Evolutionary conservation across 331 rosid species (phyloP).

Genomic region (Prunus yedoensis): DNA sequence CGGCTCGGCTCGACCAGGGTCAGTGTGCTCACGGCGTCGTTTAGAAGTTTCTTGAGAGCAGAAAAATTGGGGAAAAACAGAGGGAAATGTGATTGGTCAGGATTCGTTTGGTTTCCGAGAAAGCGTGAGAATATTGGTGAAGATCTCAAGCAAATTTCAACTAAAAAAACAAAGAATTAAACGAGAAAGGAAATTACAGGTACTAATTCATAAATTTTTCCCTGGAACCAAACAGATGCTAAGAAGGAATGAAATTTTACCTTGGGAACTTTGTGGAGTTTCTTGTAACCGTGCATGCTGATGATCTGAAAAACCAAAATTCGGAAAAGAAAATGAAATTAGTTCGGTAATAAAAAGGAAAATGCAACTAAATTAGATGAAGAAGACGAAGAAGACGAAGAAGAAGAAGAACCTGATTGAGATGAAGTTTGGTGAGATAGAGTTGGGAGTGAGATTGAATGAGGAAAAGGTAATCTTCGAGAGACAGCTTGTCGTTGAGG

Average conservation of each 20-base stretch:
- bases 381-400: not conserved
- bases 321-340: not conserved
- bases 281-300: constrained; percentile 78
- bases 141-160: too few relatives aligned
- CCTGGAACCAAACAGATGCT: constrained; percentile 9
- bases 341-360: not conserved
- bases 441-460: constrained; percentile 42
- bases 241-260: constrained; percentile 19
- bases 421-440: constrained; percentile 41
- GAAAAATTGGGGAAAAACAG: not conserved
- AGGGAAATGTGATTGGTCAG: not conserved
- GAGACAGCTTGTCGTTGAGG: constrained; percentile 33
- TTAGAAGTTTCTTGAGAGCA: constrained; percentile 38
- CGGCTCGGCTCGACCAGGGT: constrained; percentile 52
- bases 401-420: constrained; percentile 51
- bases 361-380: not conserved
- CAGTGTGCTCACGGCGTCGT: constrained; percentile 48
- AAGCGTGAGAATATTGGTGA: not conserved
- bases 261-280: constrained; percentile 46
- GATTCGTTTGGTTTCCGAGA: constrained; percentile 18
- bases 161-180: not conserved
- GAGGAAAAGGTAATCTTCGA: constrained; percentile 55
- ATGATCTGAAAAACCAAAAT: constrained; percentile 46
- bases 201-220: not conserved
- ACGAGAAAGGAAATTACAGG: too few relatives aligned